Base-by-base conservation (phyloP, 2,329 filamentous ascomycete species). In the Paracoccidioides brasiliensis region DNA sequence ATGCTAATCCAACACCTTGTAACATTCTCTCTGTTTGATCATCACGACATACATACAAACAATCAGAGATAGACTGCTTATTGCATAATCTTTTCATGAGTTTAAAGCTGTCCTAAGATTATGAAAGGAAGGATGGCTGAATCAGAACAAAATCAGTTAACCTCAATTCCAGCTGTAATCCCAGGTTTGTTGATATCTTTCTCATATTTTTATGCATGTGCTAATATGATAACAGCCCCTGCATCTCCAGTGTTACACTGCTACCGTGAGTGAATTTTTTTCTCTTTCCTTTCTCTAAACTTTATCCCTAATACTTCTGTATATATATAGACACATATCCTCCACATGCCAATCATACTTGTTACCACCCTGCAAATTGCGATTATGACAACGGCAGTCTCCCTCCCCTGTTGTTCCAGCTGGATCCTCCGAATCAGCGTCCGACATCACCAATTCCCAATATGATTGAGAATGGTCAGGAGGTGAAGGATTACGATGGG, bases 331-430 rank as follows among this genome's bases (percentile, higher is more conserved):
- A 52, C 32, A 10, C 10, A 30, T 40, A 12, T 5, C 53, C 52
- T 12, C 61, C 61, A 5, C 54, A 54, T 35, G 44, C 37, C 10
- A 52, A 56, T 28, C 64, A 66, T 48, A 66, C 64, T 8, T 66
- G 64, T 48, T 3, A 32, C n/a, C 62, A 66, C 44, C 56, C 59
- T 7, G 57, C 64, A 45, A 63, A 64, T 45, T 56, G 58, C 3
- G n/a, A 5, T 0, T 66, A 61, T 53, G 62, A 49, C 1, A 55
- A 58, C 40, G 44, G 30, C 10, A 56, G 61, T 22, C 58, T 66
- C 2, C 64, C 64, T 6, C 59, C 63, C 5, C 30, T 66, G 1
- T 59, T 66, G 5, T 66, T 66, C 52, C 56, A 56, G 22, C 44
- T 66, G 22, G 64, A 66, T 8, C 45, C 60, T 2, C 60, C 57